Percentiles rank a stretch among this genome's conserved stretches.
Conservation (phyloP, 2,329 filamentous ascomycete species). For the Monosporascus sp. region DNA sequence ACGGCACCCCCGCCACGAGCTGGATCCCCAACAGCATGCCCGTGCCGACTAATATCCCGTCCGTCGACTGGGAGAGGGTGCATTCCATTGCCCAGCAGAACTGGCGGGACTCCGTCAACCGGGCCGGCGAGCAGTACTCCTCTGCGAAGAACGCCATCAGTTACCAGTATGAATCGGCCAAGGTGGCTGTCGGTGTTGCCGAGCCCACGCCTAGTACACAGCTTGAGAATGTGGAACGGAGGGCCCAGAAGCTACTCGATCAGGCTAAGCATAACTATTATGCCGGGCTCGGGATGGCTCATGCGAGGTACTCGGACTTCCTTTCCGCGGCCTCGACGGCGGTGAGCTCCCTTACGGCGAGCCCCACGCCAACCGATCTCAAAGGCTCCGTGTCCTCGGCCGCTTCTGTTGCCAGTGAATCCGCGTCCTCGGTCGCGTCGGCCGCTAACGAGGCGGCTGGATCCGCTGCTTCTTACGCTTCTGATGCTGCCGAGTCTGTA, state of each 20-base stretch:
- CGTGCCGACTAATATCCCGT: constrained; percentile 28
- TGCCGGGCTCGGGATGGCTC: constrained; percentile 70
- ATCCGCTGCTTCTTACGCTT: constrained; percentile 37
- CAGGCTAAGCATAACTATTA: constrained; percentile 67
- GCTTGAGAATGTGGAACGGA: constrained; percentile 29
- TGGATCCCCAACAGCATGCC: constrained; percentile 20
- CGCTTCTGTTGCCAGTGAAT: constrained; percentile 42
- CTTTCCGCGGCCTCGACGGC: constrained; percentile 66
- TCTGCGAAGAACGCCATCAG: constrained; percentile 63
- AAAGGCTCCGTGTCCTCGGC: constrained; percentile 40
- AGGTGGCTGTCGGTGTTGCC: constrained; percentile 57
- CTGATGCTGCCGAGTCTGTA: constrained; percentile 45
- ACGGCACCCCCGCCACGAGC: constrained; percentile 42
- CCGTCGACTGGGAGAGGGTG: constrained; percentile 43
- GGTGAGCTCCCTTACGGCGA: constrained; percentile 53
- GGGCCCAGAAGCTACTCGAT: constrained; percentile 53
- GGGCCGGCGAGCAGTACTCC: constrained; percentile 67
- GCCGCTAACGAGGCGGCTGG: constrained; percentile 42
- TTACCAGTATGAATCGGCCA: constrained; percentile 64
- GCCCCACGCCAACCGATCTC: constrained; percentile 54
- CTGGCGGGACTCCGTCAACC: constrained; percentile 63
- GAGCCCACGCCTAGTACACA: constrained; percentile 53
- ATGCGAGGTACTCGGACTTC: constrained; percentile 74
- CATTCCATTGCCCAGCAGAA: constrained; percentile 65
- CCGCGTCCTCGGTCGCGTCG: constrained; percentile 39